Evolutionary conservation across 148 eudicot genomes (phyloP).

Genomic region (Selenicereus undatus): DNA sequence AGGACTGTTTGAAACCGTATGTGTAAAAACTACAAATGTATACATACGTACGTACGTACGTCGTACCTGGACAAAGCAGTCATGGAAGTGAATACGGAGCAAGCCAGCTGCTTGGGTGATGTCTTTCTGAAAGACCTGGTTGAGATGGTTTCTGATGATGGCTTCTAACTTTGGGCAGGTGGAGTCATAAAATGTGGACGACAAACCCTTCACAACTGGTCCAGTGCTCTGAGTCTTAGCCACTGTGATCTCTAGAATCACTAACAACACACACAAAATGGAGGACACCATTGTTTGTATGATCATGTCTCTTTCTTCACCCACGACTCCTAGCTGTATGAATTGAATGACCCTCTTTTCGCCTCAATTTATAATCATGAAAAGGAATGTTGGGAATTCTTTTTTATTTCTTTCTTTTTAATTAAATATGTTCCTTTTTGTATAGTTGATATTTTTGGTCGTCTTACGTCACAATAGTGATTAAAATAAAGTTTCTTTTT

Average conservation of each 20-base stretch:
- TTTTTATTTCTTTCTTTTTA: no score
- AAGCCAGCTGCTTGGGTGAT: constrained; percentile 43
- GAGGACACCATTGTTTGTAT: not conserved
- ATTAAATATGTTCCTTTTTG: no score
- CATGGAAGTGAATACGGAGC: constrained; percentile 53
- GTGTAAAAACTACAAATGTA: no score
- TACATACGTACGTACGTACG: no score
- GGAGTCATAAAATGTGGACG: constrained; percentile 30
- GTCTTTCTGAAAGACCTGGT: constrained; percentile 33
- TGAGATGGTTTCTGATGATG: constrained; percentile 36
- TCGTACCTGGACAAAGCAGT: constrained; percentile 54
- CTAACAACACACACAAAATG: not conserved
- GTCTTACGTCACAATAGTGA: no score
- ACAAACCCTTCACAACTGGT: constrained; percentile 32
- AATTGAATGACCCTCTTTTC: not conserved
- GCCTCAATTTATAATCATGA: not conserved
- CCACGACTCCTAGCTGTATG: not conserved
- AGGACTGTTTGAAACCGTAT: no score
- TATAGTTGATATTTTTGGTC: no score
- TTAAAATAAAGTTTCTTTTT: no score
- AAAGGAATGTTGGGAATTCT: no score
- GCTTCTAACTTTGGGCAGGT: constrained; percentile 38
- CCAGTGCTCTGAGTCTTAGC: not conserved
- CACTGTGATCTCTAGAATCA: not conserved
- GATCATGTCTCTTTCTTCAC: no score